Evolutionary conservation across 805 yeast species (phyloP), one percentile per base, ranked within the genome.

Genomic region (Pichia exigua): DNA sequence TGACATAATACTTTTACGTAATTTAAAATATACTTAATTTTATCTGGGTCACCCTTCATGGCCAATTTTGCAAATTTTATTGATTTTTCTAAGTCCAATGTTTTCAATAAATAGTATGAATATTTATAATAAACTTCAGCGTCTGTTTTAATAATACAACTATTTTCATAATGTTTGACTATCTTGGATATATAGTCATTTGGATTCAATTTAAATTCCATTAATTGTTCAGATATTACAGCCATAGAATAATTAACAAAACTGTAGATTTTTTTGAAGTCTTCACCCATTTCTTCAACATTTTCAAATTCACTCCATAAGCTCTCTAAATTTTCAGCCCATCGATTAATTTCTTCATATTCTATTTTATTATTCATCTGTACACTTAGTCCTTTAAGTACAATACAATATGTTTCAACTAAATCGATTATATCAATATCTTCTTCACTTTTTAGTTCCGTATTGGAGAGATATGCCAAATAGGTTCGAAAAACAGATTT

Each of bases 11-110:
- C 65, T 51, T 87, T 73, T 0, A 82, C 78, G 42, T 86, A 68
- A 57, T 87, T 67, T 61, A 86, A 86, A 82, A 92, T 82, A 9
- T 82, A 75, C 58, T 76, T 76, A 59, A 82, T 72, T 47, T 80
- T 75, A 42, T 76, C 76, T 0, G 87, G 85, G 51, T 72, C 72
- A 42, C 71, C 65, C 44, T 73, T 77, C 52, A 82, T 67, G 5
- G 69, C 66, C 45, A 69, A 65, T 60, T 79, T 82, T 53, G 81
- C 61, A 45, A 75, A 65, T 53, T 70, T 73, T 12, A 72, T 61
- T 3, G 85, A 70, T 10, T 71, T 73, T 22, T 67, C 69, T 17
- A 74, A 61, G 18, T 73, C 65, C 21, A 77, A 67, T 21, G 66
- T 61, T 53, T 74, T 72, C 1, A 83, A 73, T 41, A 80, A 65